These are phyloP conservation scores for Pyrenopolyporus hunteri DNA, from an alignment of 495 filamentous ascomycete species.

Conservation along the genomic window DNA sequence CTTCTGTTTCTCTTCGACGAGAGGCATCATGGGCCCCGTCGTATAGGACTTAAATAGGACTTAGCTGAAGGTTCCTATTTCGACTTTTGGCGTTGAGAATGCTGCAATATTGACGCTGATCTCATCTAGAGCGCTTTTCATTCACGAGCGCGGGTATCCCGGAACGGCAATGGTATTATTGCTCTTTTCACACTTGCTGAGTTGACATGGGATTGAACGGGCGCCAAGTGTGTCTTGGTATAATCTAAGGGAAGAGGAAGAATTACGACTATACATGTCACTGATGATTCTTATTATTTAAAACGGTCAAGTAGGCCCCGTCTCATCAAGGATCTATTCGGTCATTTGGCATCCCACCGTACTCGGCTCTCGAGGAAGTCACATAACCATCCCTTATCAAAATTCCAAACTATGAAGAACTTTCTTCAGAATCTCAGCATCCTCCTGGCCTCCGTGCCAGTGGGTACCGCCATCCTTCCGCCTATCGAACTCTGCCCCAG, in stretches of 20 bases:
- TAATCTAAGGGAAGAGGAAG: not conserved
- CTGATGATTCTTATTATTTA: not conserved
- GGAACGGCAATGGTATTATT: not conserved
- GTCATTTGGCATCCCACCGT: not conserved
- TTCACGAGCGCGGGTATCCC: not conserved
- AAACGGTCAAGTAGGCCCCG: not conserved
- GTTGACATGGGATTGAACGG: not conserved
- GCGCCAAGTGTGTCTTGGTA: too few relatives aligned
- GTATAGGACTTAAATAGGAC: not conserved
- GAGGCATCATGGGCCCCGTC: not conserved
- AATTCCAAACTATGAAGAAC: slow-evolving; percentile 1
- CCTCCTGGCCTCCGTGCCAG: slow-evolving; percentile 21
- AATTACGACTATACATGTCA: too few relatives aligned
- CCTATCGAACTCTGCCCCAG: slow-evolving; percentile 17
- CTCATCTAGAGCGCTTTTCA: not conserved
- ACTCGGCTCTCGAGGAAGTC: not conserved
- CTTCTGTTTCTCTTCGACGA: not conserved
- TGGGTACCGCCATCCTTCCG: slow-evolving; percentile 21
- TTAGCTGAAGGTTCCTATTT: slow-evolving; percentile 14
- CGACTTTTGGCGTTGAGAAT: not conserved
- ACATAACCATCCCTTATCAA: not conserved
- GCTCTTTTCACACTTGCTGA: not conserved
- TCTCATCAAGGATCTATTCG: not conserved
- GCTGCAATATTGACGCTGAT: slow-evolving; percentile 12
- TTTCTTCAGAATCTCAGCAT: slow-evolving; percentile 2